phyloP scores from a whole-genome alignment of 2,329 filamentous ascomycete species.

The Periconia digitata region DNA sequence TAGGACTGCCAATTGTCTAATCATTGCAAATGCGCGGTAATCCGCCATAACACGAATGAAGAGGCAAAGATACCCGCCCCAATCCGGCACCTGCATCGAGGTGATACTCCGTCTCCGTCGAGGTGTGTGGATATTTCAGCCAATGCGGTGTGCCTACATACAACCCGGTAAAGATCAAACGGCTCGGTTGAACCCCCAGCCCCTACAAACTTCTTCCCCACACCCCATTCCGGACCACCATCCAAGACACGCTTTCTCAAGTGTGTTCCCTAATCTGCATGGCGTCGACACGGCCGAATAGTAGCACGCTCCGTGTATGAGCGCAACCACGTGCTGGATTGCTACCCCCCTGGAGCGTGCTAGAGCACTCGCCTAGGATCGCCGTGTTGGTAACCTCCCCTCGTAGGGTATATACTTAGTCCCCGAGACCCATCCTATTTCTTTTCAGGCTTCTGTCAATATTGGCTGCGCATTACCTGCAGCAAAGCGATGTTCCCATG shows the following conservation, averaged over 20 bases:
- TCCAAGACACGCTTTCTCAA: slow-evolving; percentile 1
- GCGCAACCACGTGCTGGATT: slow-evolving; percentile 2
- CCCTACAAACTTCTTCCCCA: slow-evolving; percentile 1
- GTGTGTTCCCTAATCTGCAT: slow-evolving; percentile 1
- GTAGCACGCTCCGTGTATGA: slow-evolving; percentile 2
- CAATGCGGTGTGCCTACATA: slow-evolving; percentile 9
- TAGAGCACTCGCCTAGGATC: background rate
- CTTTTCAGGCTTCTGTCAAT: slow-evolving; percentile 1
- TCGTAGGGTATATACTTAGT: slow-evolving; percentile 7
- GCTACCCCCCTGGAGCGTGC: slow-evolving; percentile 1
- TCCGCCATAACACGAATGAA: background rate
- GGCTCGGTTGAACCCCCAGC: background rate
- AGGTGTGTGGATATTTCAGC: slow-evolving; percentile 8
- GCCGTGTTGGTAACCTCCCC: background rate
- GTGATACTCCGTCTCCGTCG: slow-evolving; percentile 10
- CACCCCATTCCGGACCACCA: slow-evolving; percentile 5
- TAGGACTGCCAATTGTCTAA: background rate
- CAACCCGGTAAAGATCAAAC: slow-evolving; percentile 11
- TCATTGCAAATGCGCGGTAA: background rate
- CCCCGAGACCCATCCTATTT: slow-evolving; percentile 1
- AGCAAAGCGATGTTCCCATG: slow-evolving; percentile 10
- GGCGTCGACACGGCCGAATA: too few relatives aligned
- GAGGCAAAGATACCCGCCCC: background rate
- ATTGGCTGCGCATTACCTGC: slow-evolving; percentile 4
- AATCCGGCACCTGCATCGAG: slow-evolving; percentile 2